Conservation (phyloP, 2,329 filamentous ascomycete species). For the Stagonosporopsis vannaccii region DNA sequence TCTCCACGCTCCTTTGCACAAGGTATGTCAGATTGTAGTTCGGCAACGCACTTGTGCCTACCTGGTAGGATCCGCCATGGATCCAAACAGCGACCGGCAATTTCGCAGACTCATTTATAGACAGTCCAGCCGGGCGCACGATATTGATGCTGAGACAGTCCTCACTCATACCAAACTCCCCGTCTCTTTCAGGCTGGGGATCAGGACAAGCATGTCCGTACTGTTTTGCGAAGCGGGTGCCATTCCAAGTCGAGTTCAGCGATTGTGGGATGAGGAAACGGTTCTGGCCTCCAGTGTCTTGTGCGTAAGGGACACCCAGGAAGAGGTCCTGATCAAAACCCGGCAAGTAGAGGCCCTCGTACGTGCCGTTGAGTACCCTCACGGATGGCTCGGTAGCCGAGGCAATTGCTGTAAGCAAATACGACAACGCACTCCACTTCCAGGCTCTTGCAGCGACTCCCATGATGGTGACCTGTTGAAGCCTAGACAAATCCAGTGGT, state of each 20-base stretch:
- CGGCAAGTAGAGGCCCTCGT: conserved; percentile 43
- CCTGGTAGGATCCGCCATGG: conserved; percentile 58
- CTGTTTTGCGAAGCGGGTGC: conserved; percentile 48
- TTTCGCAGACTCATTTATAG: conserved; percentile 44
- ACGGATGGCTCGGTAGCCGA: conserved; percentile 34
- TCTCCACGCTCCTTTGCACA: conserved; percentile 56
- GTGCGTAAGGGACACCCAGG: conserved; percentile 64
- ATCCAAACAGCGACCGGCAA: conserved; percentile 70
- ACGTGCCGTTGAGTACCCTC: conserved; percentile 45
- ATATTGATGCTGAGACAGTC: conserved; percentile 71
- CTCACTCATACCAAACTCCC: conserved; percentile 55
- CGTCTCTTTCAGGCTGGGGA: conserved; percentile 29
- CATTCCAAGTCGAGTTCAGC: conserved; percentile 55
- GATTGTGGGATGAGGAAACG: conserved; percentile 62
- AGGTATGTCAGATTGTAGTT: conserved; percentile 70
- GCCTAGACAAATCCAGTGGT: not conserved
- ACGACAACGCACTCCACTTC: conserved; percentile 25
- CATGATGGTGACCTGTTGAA: conserved; percentile 18
- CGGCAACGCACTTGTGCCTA: conserved; percentile 51
- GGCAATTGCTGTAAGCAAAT: conserved; percentile 21
- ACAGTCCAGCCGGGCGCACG: conserved; percentile 60
- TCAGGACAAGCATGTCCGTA: conserved; percentile 55
- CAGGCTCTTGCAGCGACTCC: conserved; percentile 26
- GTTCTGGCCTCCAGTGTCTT: conserved; percentile 60
- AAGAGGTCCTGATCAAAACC: conserved; percentile 56